These are phyloP conservation scores for Kazachstania bromeliacearum DNA, from an alignment of 805 yeast species.

Conservation along the genomic window DNA sequence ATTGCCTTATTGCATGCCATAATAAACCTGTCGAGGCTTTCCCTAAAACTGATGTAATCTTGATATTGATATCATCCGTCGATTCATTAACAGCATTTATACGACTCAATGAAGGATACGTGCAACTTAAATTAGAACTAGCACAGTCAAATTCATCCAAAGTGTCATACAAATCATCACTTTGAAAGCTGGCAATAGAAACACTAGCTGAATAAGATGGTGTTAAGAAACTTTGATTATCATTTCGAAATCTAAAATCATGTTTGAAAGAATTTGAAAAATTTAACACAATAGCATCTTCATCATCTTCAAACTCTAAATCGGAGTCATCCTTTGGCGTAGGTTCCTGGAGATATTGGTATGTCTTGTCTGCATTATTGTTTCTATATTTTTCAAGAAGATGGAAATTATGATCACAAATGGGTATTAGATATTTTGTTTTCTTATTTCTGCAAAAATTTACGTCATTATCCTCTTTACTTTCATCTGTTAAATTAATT, in stretches of 20 bases:
- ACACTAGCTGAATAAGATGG: not conserved
- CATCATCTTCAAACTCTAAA: conserved; percentile 6
- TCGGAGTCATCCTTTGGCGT: not conserved
- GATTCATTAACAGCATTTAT: not conserved
- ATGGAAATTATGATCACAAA: conserved; percentile 3
- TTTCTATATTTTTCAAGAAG: not conserved
- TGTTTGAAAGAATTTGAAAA: conserved; percentile 8
- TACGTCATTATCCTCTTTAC: not conserved
- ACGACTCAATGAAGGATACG: conserved; percentile 1
- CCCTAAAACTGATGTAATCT: conserved; percentile 3
- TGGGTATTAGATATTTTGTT: conserved; percentile 2
- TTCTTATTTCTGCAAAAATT: no score
- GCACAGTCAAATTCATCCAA: not conserved
- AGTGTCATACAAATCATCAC: not conserved
- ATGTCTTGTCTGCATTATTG: no score
- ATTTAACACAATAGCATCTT: conserved; percentile 18
- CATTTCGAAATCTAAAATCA: not conserved
- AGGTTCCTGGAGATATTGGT: not conserved
- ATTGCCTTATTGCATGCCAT: conserved; percentile 26
- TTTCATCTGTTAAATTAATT: not conserved
- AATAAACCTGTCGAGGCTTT: conserved; percentile 5
- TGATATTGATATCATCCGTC: conserved; percentile 1
- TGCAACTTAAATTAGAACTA: not conserved
- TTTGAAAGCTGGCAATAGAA: conserved; percentile 1
- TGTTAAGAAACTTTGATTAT: not conserved